These are phyloP conservation scores for Leccinum insolens DNA, from an alignment of 1,284 basidiomycete genomes.

Conservation along the genomic window DNA sequence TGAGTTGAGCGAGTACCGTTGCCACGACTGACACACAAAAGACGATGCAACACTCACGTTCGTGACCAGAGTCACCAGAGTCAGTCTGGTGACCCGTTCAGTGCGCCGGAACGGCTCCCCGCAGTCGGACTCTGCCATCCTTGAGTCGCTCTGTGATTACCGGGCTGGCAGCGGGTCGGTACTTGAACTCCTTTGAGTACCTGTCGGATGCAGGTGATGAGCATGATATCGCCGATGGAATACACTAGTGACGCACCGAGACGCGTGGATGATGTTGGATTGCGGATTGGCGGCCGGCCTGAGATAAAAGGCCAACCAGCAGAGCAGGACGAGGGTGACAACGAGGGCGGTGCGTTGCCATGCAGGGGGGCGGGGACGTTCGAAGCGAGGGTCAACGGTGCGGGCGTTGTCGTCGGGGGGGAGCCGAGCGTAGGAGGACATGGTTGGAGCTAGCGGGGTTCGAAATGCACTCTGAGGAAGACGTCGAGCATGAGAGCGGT, in stretches of 20 bases:
- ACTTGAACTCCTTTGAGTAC: constrained; percentile 57
- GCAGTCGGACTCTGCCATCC: constrained; percentile 45
- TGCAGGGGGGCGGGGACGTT: constrained; percentile 39
- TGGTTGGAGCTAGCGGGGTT: neutral
- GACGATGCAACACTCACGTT: neutral
- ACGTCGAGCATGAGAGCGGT: constrained; percentile 19
- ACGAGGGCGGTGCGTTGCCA: constrained; percentile 47
- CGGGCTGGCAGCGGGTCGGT: constrained; percentile 57
- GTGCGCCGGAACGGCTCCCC: constrained; percentile 42
- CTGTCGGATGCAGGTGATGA: constrained; percentile 29
- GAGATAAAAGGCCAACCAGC: constrained; percentile 47
- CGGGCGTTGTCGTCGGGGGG: neutral
- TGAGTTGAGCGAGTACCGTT: neutral
- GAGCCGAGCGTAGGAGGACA: neutral
- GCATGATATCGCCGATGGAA: neutral
- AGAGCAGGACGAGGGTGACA: constrained; percentile 39
- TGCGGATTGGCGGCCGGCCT: constrained; percentile 27
- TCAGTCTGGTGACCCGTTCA: neutral
- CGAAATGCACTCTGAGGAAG: constrained; percentile 7
- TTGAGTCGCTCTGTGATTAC: constrained; percentile 52
- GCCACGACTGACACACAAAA: neutral
- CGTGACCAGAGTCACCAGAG: neutral
- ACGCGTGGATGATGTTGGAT: constrained; percentile 37
- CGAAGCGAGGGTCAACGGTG: constrained; percentile 40
- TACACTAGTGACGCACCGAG: constrained; percentile 30